Base-by-base conservation (phyloP, 1,139 yeast genomes). In the Sugiyamaella novakii region DNA sequence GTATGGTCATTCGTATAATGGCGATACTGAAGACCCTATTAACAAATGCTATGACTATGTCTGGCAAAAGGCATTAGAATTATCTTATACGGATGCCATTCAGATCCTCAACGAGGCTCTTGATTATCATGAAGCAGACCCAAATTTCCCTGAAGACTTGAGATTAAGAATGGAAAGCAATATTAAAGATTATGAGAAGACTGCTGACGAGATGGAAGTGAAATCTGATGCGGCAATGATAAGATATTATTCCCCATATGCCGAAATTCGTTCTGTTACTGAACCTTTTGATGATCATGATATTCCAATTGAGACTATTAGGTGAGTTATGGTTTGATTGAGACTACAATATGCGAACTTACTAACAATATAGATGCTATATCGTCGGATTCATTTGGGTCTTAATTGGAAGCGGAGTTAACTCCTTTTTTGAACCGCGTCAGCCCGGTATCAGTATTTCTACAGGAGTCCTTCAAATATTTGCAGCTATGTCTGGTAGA, bases 361-460 rank as follows among this genome's bases (percentile, higher is more conserved):
- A 78, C 76, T 55, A 75, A 79, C 43, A 17, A 12, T 3, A 17
- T 27, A 45, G 48, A 30, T 78, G 79, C 5, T 82, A 82, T 58
- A 47, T 75, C 25, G 61, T 81, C 22, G 85, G 81, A 3, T 57
- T 77, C 14, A 54, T 81, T 39, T 81, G 85, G 84, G 70, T 76
- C 15, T 71, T 73, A 15, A 63, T 81, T 18, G 82, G 83, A 10
- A 66, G 82, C 22, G 79, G 77, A 39, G 70, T 81, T 49, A 80
- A 81, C 59, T 79, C 78, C 56, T 80, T 80, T 61, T 82, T 82
- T 58, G 64, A 73, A 2, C 77, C 79, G 47, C 75, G 87, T 65
- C 69, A 70, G 59, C 86, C 84, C 2, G 47, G 69, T 11, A 77
- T 81, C 43, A 47, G 68, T 2, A 63, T 82, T 11, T 53, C 70